Percentiles rank a stretch among this genome's conserved stretches.
These are phyloP conservation scores for Leptodermis oblonga DNA, from an alignment of 257 asterid species.

Conservation along the genomic window DNA sequence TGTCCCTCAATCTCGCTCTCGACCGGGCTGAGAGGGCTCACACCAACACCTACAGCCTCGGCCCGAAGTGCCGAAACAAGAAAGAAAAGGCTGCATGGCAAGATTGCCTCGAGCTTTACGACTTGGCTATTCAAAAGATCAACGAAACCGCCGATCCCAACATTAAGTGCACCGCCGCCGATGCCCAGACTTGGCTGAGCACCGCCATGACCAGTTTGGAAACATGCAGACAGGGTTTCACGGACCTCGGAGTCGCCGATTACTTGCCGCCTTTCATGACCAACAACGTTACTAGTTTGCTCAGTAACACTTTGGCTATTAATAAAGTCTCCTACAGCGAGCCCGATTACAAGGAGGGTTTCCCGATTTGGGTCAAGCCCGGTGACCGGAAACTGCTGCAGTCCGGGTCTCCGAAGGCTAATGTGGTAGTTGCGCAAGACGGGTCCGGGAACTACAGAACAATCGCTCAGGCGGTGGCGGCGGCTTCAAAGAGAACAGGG, in stretches of 20 bases:
- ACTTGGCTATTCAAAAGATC: conserved; percentile 33
- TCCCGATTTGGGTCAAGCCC: conserved; percentile 55
- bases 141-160: conserved; percentile 49
- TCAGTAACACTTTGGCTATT: conserved; percentile 57
- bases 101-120: conserved; percentile 71
- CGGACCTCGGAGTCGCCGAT: conserved; percentile 48
- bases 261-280: conserved; percentile 41
- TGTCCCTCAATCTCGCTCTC: conserved; percentile 53
- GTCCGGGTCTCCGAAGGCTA: conserved; percentile 29
- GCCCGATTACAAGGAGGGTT: conserved; percentile 33
- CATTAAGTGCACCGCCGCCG: conserved; percentile 33
- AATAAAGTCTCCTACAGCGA: conserved; percentile 29
- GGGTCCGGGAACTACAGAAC: conserved; percentile 56
- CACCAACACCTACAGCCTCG: conserved; percentile 33
- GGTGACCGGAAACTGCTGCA: conserved; percentile 71
- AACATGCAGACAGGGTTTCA: conserved; percentile 41
- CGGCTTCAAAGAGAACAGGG: conserved; percentile 44
- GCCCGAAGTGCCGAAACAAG: conserved; percentile 44
- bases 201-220: conserved; percentile 15
- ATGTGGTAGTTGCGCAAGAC: conserved; percentile 51
- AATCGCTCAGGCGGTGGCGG: conserved; percentile 45
- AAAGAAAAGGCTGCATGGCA: conserved; percentile 78
- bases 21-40: conserved; percentile 54
- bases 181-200: conserved; percentile 15
- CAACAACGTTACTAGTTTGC: conserved; percentile 54